phyloP scores from a whole-genome alignment of 2,329 filamentous ascomycete species.

The Aspergillus carbonarius region DNA sequence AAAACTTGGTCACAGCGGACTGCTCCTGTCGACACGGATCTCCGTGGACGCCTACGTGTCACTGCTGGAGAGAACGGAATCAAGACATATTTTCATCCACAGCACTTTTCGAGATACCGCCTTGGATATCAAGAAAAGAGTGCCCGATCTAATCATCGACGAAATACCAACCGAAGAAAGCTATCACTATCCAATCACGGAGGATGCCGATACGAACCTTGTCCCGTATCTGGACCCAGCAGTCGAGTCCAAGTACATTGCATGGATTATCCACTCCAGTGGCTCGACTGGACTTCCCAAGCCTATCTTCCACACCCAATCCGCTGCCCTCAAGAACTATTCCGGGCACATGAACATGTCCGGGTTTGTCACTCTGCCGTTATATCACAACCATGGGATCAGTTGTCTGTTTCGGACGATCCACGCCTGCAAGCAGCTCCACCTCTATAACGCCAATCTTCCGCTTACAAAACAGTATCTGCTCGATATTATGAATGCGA shows the following conservation, averaged over 20 bases:
- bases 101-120: constrained; percentile 25
- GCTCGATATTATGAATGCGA: constrained; percentile 43
- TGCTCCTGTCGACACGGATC: constrained; percentile 57
- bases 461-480: constrained; percentile 56
- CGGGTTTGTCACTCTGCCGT: constrained; percentile 56
- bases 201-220: constrained; percentile 22
- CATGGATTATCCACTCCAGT: constrained; percentile 51
- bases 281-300: constrained; percentile 64
- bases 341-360: constrained; percentile 46
- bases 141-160: constrained; percentile 27
- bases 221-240: constrained; percentile 25
- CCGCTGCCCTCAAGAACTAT: constrained; percentile 51
- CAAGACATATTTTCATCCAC: constrained; percentile 35
- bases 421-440: constrained; percentile 50
- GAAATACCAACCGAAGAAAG: constrained; percentile 23
- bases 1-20: constrained; percentile 55
- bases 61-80: constrained; percentile 47
- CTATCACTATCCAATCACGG: constrained; percentile 21
- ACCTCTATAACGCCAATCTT: constrained; percentile 55
- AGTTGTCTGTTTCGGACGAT: constrained; percentile 56
- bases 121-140: constrained; percentile 20
- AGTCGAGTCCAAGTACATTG: constrained; percentile 34
- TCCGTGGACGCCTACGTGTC: constrained; percentile 52
- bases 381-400: constrained; percentile 62
- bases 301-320: constrained; percentile 60